Conservation (phyloP, 2,329 filamentous ascomycete species). For the Alternaria alternata region DNA sequence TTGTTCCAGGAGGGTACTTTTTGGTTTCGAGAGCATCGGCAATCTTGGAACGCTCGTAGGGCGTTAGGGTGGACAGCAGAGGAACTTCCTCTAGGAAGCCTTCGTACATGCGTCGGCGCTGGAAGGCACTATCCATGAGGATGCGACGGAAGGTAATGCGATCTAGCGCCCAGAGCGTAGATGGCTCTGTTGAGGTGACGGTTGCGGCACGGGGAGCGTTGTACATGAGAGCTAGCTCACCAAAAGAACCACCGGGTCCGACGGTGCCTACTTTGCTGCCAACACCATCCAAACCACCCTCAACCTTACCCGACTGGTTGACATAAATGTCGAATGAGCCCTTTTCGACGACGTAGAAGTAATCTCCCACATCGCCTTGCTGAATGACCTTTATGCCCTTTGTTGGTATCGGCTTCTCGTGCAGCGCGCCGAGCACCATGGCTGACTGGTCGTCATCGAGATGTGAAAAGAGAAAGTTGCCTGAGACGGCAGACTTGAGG, state of each 20-base stretch:
- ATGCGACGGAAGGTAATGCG: constrained; percentile 97
- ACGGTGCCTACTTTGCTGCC: constrained; percentile 84
- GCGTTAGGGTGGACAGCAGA: constrained; percentile 80
- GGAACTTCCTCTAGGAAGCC: constrained; percentile 95
- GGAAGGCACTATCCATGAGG: constrained; percentile 97
- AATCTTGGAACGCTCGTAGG: constrained; percentile 96
- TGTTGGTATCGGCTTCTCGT: constrained; percentile 94
- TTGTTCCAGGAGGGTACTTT: constrained; percentile 80
- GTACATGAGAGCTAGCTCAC: constrained; percentile 97
- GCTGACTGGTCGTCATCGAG: constrained; percentile 91
- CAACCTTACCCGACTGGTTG: constrained; percentile 77
- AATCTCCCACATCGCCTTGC: constrained; percentile 95
- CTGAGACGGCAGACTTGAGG: constrained; percentile 80
- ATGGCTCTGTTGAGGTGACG: constrained; percentile 82
- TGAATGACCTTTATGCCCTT: constrained; percentile 91
- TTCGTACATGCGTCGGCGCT: constrained; percentile 95
- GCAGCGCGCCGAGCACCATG: constrained; percentile 86
- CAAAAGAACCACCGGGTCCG: constrained; percentile 89
- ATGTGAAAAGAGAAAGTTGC: constrained; percentile 93
- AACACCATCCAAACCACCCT: constrained; percentile 82
- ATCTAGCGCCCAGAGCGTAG: constrained; percentile 92
- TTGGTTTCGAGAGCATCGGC: constrained; percentile 93
- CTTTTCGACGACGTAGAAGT: constrained; percentile 95
- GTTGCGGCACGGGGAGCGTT: constrained; percentile 96
- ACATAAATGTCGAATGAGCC: constrained; percentile 92